Conservation (phyloP, 306 rosid species). For the Erythrophleum fordii region DNA sequence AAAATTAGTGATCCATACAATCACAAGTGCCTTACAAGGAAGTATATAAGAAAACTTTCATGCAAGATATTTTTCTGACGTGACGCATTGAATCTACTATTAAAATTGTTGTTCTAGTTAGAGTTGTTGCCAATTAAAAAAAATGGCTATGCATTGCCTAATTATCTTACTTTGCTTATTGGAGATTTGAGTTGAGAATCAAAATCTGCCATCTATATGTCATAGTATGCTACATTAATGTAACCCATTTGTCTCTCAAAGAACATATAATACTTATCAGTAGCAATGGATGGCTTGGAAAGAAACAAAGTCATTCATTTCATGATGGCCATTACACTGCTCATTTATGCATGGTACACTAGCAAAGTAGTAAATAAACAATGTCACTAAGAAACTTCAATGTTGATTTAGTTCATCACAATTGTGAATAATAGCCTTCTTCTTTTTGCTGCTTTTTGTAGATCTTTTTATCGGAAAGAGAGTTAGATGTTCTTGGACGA, state of each 20-base stretch:
- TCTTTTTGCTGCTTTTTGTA: neutral
- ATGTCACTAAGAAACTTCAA: neutral
- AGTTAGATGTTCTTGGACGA: neutral
- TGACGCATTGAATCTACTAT: neutral
- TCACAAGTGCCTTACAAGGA: neutral
- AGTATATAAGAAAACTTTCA: neutral
- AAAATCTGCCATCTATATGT: neutral
- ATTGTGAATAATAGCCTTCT: neutral
- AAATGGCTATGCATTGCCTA: neutral
- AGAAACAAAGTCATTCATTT: neutral
- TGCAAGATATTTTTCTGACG: neutral
- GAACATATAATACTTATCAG: neutral
- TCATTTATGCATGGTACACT: neutral
- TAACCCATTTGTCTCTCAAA: neutral
- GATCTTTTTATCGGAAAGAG: neutral
- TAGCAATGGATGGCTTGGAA: neutral
- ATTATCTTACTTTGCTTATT: neutral
- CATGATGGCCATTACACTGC: neutral
- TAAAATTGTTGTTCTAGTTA: neutral
- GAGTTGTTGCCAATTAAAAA: neutral
- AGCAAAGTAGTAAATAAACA: neutral
- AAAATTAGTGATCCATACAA: neutral
- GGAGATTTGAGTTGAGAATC: neutral
- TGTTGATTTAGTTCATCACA: neutral
- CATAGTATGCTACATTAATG: neutral